phyloP scores from a whole-genome alignment of 2,329 filamentous ascomycete genomes.

The Hansfordia pulvinata region DNA sequence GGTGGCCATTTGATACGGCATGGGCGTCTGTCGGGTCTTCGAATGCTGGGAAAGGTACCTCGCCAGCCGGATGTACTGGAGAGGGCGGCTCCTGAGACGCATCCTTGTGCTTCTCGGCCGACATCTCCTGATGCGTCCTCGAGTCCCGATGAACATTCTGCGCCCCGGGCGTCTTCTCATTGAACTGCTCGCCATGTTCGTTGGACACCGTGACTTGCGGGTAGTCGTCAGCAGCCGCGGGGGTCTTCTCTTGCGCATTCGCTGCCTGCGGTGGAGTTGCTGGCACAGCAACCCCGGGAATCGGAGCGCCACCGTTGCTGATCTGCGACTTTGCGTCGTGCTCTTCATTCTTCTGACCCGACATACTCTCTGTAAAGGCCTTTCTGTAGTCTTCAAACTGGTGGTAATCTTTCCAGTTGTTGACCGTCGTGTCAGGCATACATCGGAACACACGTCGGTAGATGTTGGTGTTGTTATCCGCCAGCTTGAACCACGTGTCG shows the following conservation, averaged over 20 bases:
- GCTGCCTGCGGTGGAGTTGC: slow-evolving; percentile 11
- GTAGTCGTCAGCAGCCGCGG: slow-evolving; percentile 6
- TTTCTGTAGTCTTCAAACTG: slow-evolving; percentile 68
- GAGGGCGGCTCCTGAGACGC: slow-evolving; percentile 21
- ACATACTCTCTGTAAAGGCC: slow-evolving; percentile 58
- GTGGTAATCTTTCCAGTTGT: slow-evolving; percentile 85
- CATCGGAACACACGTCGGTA: slow-evolving; percentile 90
- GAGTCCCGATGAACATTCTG: too few species aligned
- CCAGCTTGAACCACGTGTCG: slow-evolving; percentile 76
- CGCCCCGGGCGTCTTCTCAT: slow-evolving; percentile 12
- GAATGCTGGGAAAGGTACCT: slow-evolving; percentile 31
- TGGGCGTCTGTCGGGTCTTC: too few species aligned
- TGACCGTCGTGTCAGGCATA: slow-evolving; percentile 91
- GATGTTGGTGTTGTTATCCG: slow-evolving; percentile 89
- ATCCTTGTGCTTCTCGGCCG: slow-evolving; percentile 6
- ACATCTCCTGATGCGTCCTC: too few species aligned
- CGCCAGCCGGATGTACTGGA: slow-evolving; percentile 26
- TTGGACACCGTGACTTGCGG: slow-evolving; percentile 7
- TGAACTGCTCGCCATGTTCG: slow-evolving; percentile 6
- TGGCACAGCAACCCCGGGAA: slow-evolving; percentile 12
- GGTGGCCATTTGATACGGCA: too few species aligned
- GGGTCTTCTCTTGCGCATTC: slow-evolving; percentile 10
- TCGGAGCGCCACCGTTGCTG: slow-evolving; percentile 9
- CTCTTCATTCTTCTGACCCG: slow-evolving; percentile 41
- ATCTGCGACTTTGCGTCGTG: slow-evolving; percentile 26